Evolutionary conservation across 805 yeast genomes (phyloP), one percentile per base, ranked within the genome.

Genomic region (Vanderwaltozyma yarrowii): DNA sequence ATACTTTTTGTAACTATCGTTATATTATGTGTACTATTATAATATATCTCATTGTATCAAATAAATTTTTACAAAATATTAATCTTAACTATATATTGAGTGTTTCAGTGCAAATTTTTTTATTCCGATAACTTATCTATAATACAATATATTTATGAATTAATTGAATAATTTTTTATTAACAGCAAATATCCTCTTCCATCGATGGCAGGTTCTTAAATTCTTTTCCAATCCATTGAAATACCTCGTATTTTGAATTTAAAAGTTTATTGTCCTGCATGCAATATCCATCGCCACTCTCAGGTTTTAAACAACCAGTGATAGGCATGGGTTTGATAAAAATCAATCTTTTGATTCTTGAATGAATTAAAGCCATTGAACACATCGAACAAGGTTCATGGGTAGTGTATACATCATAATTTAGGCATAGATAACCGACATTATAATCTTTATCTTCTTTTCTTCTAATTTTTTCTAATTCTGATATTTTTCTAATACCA

Each of bases 351-450:
- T 76, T 70, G 0, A 92, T 71, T 35, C 98, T 67, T 1, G 97
- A 89, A 56, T 92, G 98, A 10, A 88, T 78, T 30, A 92, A 65
- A 0, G 97, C 97, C 98, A 92, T 92, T 6, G 84, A 64, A 53
- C 98, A 92, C 96, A 89, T 92, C 0, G 85, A 74, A 52, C 98
- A 92, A 0, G 98, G 98, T 58, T 92, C 98, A 55, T 87, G 95
- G 0, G 95, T 81, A 1, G 94, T 82, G 53, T 82, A 86, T 0
- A 92, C 86, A 43, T 83, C 78, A 46, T 76, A 70, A 38, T 78
- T 73, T 26, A 80, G 71, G 54, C 97, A 88, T 2, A 92, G 67
- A 52, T 92, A 92, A 23, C 50, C 48, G 32, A 36, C 44, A 30
- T 37, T 40, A 5, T 30, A 6, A 11, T 39, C 3, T 35, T 35